Base-by-base conservation (phyloP, 306 rosid genomes). In the Luffa aegyptiaca region DNA sequence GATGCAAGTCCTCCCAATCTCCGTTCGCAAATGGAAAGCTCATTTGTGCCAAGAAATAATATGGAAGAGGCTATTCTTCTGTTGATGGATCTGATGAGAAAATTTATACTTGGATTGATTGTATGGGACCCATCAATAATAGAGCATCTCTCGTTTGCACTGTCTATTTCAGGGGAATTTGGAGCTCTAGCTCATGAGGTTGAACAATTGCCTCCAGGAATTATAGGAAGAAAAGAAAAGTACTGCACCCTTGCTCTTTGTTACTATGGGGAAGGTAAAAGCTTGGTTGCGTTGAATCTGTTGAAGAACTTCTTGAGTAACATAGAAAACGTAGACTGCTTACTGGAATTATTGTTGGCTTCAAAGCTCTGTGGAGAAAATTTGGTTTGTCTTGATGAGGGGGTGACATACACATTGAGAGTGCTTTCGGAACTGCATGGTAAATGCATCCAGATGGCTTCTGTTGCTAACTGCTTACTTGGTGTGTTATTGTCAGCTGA, bases 61-160 rank as follows among this genome's bases (percentile, higher is more conserved):
- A 36, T 88, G 79, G 98, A 94, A 88, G 98, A 94, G 84, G 97
- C 97, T 77, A 77, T 90, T 80, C 94, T 94, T 83, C 86, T 94
- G 81, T 87, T 94, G 51, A 75, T 90, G 86, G 78, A 89, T 87
- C 89, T 94, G 36, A 70, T 92, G 20, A 86, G 89, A 79, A 87
- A 92, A 52, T 84, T 80, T 20, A 21, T 76, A 85, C 80, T 72
- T 16, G 90, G 90, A 88, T 82, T 75, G 85, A 84, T 90, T 52
- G 81, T 5, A 51, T 91, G 97, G 94, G 98, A 94, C 81, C 91
- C 96, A 36, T 90, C 96, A 46, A 78, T 92, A 80, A 53, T 92
- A 41, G 89, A 94, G 76, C 97, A 94, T 83, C 93, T 94, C 84
- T 87, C 97, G 14, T 94, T 87, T 79, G 97, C 98, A 53, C 75